Percentiles rank a stretch among this genome's conserved stretches.
Evolutionary conservation across 2,329 filamentous ascomycete species (phyloP).

Genomic region (Alternaria solani): DNA sequence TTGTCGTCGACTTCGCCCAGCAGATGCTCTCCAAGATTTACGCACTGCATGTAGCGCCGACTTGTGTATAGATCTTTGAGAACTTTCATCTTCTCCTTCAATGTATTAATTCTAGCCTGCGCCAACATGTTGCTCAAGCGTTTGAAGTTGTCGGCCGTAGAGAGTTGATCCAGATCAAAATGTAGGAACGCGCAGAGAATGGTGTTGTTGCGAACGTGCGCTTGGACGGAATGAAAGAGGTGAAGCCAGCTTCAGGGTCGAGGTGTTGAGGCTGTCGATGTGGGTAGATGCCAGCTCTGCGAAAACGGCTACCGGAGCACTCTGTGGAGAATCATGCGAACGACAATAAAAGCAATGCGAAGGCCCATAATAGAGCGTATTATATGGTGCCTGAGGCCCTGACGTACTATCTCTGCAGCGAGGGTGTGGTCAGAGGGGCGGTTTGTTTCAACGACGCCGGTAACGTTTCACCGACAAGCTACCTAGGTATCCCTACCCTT

Average conservation of each 20-base stretch:
- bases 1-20: conserved; percentile 29
- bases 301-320: conserved; percentile 15
- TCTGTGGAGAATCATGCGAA: background rate
- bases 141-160: conserved; percentile 4
- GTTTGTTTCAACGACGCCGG: conserved; percentile 29
- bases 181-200: conserved; percentile 8
- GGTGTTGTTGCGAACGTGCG: conserved; percentile 7
- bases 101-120: conserved; percentile 26
- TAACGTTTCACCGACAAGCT: conserved; percentile 25
- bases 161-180: conserved; percentile 14
- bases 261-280: background rate
- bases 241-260: conserved; percentile 14
- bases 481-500: conserved; percentile 11
- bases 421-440: conserved; percentile 17
- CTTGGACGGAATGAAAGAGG: conserved; percentile 12
- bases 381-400: conserved; percentile 19
- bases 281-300: conserved; percentile 1
- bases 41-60: conserved; percentile 50
- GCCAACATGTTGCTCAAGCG: conserved; percentile 22
- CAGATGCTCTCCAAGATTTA: conserved; percentile 36
- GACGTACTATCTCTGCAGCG: conserved; percentile 11
- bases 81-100: conserved; percentile 37
- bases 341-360: conserved; percentile 1
- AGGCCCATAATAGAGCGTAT: conserved; percentile 15
- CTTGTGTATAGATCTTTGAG: conserved; percentile 45